Evolutionary conservation across 116 monocot species (phyloP).

Genomic region (Iris pallida): DNA sequence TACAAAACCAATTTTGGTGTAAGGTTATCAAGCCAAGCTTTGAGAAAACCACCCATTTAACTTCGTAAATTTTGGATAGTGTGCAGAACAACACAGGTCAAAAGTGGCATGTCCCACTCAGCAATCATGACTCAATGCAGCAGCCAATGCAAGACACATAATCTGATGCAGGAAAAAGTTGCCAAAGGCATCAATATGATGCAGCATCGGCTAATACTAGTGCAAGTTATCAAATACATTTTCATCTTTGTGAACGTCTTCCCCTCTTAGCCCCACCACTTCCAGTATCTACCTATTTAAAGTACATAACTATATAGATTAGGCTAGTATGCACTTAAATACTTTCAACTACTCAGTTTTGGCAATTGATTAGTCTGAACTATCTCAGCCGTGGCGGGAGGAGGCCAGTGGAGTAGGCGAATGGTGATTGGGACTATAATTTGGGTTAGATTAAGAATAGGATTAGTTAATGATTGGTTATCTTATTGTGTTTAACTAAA

Average conservation of each 20-base stretch:
- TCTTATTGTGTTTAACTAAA: no score
- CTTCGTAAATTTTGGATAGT: not conserved
- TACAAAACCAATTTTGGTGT: slow-evolving; percentile 1
- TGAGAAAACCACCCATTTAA: not conserved
- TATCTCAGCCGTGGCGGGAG: no score
- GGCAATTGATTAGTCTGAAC: no score
- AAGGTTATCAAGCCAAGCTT: not conserved
- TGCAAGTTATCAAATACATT: not conserved
- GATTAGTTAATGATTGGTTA: no score
- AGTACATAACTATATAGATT: not conserved
- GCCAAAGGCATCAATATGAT: not conserved
- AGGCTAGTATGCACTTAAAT: not conserved
- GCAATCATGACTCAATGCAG: not conserved
- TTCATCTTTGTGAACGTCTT: not conserved
- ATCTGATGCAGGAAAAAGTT: not conserved
- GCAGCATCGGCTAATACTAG: not conserved
- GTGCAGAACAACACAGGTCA: not conserved
- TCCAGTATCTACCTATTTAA: not conserved
- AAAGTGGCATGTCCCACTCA: not conserved
- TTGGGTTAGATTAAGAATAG: no score
- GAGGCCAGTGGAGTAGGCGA: no score
- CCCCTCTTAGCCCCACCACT: not conserved
- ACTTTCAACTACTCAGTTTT: not conserved
- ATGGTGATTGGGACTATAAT: no score
- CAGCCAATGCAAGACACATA: not conserved